Base-by-base conservation (phyloP, 495 filamentous ascomycete genomes). In the Xylaria bambusicola region DNA sequence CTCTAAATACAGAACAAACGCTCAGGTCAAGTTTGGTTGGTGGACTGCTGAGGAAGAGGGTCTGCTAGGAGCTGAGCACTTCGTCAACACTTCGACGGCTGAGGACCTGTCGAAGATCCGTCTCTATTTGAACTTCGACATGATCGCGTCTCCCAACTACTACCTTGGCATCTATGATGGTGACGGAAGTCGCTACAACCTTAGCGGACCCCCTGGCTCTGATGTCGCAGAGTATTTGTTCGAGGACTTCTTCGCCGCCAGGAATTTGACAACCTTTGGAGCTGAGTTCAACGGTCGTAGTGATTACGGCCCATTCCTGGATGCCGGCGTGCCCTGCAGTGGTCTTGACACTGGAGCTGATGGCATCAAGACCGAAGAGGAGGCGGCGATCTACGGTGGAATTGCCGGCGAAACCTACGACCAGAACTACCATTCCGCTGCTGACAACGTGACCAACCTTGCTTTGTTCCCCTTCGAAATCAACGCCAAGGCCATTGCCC, bases 71-170 rank as follows among this genome's bases (percentile, higher is more conserved):
- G 82, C 83, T 24, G 75, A 78, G 23, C 73, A 77, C 67, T 90
- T 88, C 70, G 78, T 89, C 61, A 59, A 60, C 6, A 46, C 66
- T 42, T 71, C 78, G 23, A 65, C 67, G 21, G 62, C 72, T 21
- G 50, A 72, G 2, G 75, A 73, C 17, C 72, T 82, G 10, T 74
- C 71, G 33, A 84, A 85, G 64, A 81, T 91, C 60, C 70, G 80
- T 1, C 79, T 88, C 3, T 89, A 89, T 65, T 84, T 91, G 63
- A 89, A 91, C 75, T 88, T 89, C 62, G 88, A 91, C 72, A 91
- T 91, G 88, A 87, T 90, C 58, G 88, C 87, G 42, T 83, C 78
- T 15, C 88, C 88, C 44, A 90, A 91, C 76, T 90, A 83, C 64
- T 76, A 81, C 15, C 79, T 84, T 64, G 82, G 80, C 66, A 80